phyloP scores from a whole-genome alignment of 2,329 filamentous ascomycete species.

The Ophiocordyceps camponoti-leonardi region DNA sequence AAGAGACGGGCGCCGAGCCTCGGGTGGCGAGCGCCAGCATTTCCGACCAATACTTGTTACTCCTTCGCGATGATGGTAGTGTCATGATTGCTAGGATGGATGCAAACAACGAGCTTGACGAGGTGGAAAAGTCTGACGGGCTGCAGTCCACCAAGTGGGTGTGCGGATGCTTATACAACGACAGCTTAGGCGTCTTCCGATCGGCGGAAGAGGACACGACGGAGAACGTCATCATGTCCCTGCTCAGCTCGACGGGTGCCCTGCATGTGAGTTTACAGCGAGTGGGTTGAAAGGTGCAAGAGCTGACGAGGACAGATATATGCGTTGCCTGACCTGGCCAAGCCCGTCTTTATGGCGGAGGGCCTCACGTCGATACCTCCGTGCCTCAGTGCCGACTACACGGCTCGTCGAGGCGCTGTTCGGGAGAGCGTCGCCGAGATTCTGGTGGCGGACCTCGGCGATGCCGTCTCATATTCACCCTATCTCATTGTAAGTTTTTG shows the following conservation, averaged over 20 bases:
- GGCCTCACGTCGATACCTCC: constrained; percentile 65
- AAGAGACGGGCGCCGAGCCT: constrained; percentile 69
- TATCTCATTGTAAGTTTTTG: constrained; percentile 55
- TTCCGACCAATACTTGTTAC: constrained; percentile 67
- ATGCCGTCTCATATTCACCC: constrained; percentile 49
- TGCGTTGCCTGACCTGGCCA: constrained; percentile 53
- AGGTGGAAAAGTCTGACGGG: constrained; percentile 48
- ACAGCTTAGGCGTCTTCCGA: constrained; percentile 39
- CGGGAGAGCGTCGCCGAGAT: constrained; percentile 66
- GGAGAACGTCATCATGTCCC: constrained; percentile 46
- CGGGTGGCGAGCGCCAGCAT: constrained; percentile 69
- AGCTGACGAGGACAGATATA: constrained; percentile 41
- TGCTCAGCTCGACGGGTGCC: constrained; percentile 59
- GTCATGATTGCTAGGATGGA: constrained; percentile 67
- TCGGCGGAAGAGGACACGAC: constrained; percentile 20
- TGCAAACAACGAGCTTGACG: constrained; percentile 64
- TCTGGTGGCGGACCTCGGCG: constrained; percentile 70
- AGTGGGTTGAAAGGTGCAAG: no score
- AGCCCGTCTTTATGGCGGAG: constrained; percentile 57
- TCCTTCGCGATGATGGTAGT: constrained; percentile 71
- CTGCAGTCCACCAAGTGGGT: constrained; percentile 54
- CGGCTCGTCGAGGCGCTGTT: constrained; percentile 48
- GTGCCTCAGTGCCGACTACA: constrained; percentile 54
- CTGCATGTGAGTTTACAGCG: constrained; percentile 42
- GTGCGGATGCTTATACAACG: constrained; percentile 70